Base-by-base conservation (phyloP, 23 red algal species). In the Gracilariopsis chorda region DNA sequence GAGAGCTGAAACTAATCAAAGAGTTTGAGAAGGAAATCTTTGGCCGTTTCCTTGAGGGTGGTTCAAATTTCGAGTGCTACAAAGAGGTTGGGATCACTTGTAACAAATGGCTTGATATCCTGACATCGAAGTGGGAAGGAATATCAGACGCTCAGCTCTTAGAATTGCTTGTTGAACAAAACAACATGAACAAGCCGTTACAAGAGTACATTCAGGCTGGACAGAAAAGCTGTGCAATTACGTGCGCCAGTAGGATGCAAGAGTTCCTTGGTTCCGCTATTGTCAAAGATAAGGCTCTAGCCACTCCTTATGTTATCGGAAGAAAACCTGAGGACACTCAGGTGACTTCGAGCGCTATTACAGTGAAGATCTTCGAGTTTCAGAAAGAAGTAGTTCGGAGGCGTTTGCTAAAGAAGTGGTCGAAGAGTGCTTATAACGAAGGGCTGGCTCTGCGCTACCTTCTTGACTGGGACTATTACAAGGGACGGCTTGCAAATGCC, bases 1-100 rank as follows among this genome's bases (percentile, higher is more conserved):
- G 97, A 40, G 97, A 99, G 56, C 90, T 99, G 42, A 99, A 99
- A 60, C 90, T 99, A 45, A 95, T 99, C 80, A 99, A 99, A 56
- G 83, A 91, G 75, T 95, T 99, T 63, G 93, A 99, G 49, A 71
- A 86, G 7, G 97, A 99, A 63, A 92, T 99, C 4, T 99, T 99
- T 55, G 30, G 80, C 28, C 56, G 78, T 3, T 99, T 99, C 77
- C 71, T 99, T 29, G 86, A 91, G 25, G 97, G 97, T 0, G 27
- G 23, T 13, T 73, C 73, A 1, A 53, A 49, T 14, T 37, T 56
- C 39, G 90, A 86, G 33, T 99, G 97, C 69, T 99, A 99, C 47
- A 53, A 60, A 24, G 47, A 78, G 55, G 93, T 96, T 19, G 97
- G 85, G 30, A 65, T 80, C 46, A 92, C 82, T 34, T 94, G 93